Evolutionary conservation across 106 monocot genomes (phyloP).

Genomic region (Posidonia australis): DNA sequence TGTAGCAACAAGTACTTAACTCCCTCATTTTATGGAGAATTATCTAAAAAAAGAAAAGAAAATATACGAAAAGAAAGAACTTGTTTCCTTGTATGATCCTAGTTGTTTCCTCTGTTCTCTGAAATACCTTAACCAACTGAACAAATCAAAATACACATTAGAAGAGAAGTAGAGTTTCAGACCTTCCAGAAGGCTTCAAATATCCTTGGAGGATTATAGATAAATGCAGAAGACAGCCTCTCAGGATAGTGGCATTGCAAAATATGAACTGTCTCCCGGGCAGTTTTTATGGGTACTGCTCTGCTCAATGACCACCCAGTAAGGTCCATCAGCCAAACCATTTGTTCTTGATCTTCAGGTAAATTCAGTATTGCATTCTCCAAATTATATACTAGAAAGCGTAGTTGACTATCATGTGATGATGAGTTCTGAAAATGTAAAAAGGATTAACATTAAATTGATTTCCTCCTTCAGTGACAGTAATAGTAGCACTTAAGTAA

Average conservation of each 20-base stretch:
- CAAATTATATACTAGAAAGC: slow-evolving; percentile 63
- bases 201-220: slow-evolving; percentile 54
- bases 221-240: slow-evolving; percentile 38
- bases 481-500: not conserved
- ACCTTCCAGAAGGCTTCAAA: slow-evolving; percentile 74
- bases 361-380: slow-evolving; percentile 71
- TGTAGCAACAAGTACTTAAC: no score
- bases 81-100: no score
- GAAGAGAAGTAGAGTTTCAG: not conserved
- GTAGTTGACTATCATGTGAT: slow-evolving; percentile 65
- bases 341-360: slow-evolving; percentile 78
- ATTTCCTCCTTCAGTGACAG: not conserved
- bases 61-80: no score
- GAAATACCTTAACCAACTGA: not conserved
- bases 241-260: slow-evolving; percentile 70
- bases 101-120: not conserved
- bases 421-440: slow-evolving; percentile 45
- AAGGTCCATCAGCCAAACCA: slow-evolving; percentile 91
- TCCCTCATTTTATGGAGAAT: no score
- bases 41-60: no score
- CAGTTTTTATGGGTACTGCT: slow-evolving; percentile 53
- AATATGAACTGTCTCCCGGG: slow-evolving; percentile 46
- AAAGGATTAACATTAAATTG: not conserved
- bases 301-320: slow-evolving; percentile 72
- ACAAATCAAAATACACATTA: not conserved